Base-by-base conservation (phyloP, 192 early-diverging fungal genomes). In the Coemansia sp. region DNA sequence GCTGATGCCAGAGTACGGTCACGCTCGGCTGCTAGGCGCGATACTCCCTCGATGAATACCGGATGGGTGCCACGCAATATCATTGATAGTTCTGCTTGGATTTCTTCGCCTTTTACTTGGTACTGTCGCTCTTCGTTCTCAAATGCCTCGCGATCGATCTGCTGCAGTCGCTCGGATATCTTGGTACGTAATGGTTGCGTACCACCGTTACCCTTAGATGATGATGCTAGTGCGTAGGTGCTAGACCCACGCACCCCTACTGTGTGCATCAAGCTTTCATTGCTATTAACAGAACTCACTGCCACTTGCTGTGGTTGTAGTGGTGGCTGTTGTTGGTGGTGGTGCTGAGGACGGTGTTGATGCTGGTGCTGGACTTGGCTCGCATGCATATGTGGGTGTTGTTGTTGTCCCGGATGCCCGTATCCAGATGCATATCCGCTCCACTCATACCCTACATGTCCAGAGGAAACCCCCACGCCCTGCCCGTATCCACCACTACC, bases 1-100 rank as follows among this genome's bases (percentile, higher is more conserved):
- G 91, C 88, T 60, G 87, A 84, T 51, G 87, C 85, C 45, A 90
- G 68, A 58, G 88, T 87, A 66, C 93, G 91, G 61, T 94, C 88
- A 58, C 89, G 89, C 25, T 87, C 84, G 7, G 67, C 63, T 38
- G 86, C 86, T 17, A 93, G 81, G 36, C 83, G 68, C 14, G 77
- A 71, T 20, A 93, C 64, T 18, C 85, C 83, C 60, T 93, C 89
- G 56, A 75, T 71, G 61, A 90, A 93, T 25, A 85, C 85, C 7
- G 88, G 87, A 62, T 93, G 90, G 5, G 84, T 84, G 51, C 89
- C 90, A 79, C 80, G 75, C 42, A 72, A 64, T 52, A 75, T 67
- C 66, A 68, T 56, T 56, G 63, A 17, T n/a, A 80, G 28, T 34
- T 71, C 73, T 38, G 50, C 56, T 18, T 84, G 73, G 56, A 84